Conservation (phyloP, 2,329 filamentous ascomycete species). For the Coleophoma eucalyptorum region DNA sequence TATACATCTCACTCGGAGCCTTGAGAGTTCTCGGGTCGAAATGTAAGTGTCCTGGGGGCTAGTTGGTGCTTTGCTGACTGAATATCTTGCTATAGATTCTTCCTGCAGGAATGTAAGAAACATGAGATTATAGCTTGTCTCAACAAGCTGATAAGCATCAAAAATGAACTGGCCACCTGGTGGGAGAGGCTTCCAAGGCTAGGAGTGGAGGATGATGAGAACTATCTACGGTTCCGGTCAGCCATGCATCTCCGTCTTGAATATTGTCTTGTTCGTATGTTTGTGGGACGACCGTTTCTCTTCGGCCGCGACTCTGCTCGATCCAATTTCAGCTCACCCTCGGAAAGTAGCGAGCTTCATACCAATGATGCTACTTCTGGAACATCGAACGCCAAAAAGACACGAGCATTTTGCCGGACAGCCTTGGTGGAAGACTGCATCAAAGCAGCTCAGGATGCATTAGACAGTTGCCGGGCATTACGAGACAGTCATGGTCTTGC, state of each 20-base stretch:
- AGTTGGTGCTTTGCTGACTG: background rate
- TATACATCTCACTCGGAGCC: slow-evolving; percentile 29
- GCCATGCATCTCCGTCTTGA: background rate
- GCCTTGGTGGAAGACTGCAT: background rate
- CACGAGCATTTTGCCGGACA: background rate
- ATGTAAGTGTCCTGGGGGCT: slow-evolving; percentile 13
- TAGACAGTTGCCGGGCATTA: background rate
- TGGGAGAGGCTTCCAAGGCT: background rate
- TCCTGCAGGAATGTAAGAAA: background rate
- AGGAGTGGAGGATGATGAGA: background rate
- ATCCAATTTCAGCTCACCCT: background rate
- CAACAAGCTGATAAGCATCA: background rate
- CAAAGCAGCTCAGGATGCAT: background rate
- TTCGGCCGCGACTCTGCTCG: background rate
- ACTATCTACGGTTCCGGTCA: background rate
- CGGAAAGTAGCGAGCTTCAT: background rate
- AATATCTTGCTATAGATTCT: background rate
- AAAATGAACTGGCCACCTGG: background rate
- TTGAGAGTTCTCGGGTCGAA: slow-evolving; percentile 12
- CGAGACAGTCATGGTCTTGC: background rate
- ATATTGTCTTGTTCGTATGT: background rate
- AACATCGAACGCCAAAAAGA: background rate
- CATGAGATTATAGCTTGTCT: background rate
- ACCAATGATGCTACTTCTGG: background rate
- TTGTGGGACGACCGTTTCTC: background rate